Percentiles rank a stretch among this genome's conserved stretches.
Conservation (phyloP, 202 grass and related monocot genomes). For the Sporobolus alterniflorus region DNA sequence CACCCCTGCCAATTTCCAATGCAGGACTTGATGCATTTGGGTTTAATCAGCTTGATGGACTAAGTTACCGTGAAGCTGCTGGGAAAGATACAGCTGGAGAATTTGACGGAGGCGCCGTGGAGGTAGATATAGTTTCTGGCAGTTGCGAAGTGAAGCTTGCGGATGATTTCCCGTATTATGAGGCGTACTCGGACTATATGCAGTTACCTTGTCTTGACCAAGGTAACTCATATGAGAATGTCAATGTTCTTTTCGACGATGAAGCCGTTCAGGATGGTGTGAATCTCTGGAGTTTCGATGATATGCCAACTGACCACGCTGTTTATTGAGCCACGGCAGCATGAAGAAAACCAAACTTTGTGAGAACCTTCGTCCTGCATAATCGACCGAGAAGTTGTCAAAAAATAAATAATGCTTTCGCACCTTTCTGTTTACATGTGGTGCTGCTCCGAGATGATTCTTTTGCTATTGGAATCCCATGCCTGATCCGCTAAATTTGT, state of each 20-base stretch:
- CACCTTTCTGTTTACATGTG: neutral
- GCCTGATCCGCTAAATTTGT: neutral
- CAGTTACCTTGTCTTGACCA: constrained; percentile 9
- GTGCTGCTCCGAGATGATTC: neutral
- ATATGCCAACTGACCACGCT: constrained; percentile 18
- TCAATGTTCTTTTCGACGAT: neutral
- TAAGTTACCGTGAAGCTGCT: neutral
- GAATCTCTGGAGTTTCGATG: constrained; percentile 69
- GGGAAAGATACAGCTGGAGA: neutral
- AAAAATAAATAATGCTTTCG: neutral
- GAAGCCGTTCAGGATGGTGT: constrained; percentile 26
- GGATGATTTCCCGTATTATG: constrained; percentile 6
- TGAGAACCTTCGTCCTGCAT: neutral
- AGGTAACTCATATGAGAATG: constrained; percentile 36
- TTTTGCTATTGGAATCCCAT: neutral
- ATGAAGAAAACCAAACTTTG: neutral
- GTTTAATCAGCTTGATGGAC: constrained; percentile 1
- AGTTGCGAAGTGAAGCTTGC: neutral
- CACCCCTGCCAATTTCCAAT: neutral
- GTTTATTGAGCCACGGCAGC: neutral
- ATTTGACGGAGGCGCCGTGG: neutral
- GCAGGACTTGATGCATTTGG: constrained; percentile 10
- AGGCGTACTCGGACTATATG: constrained; percentile 17
- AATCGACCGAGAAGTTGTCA: neutral
- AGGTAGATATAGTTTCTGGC: neutral